Base-by-base conservation (phyloP, 148 eudicot species). In the Cornus suecica region DNA sequence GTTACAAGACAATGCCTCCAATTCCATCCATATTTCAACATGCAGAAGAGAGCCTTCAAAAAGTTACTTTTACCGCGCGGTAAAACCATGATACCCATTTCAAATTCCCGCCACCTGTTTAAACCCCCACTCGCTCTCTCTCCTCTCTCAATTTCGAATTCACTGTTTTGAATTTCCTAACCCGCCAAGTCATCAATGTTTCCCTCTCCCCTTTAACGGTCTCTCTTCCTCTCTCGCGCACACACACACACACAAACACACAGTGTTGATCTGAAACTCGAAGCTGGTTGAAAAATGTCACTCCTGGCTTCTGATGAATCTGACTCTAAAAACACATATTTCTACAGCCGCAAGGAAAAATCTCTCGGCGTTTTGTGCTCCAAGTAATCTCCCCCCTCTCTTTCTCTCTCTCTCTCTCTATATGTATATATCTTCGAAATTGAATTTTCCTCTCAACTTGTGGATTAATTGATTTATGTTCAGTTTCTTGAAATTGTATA, bases 311-410 rank as follows among this genome's bases (percentile, higher is more conserved):
- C 70, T 48, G 25, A 22, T 48, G 81, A 77, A 28, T 67, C 73
- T 7, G 75, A 74, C 23, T 0, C 69, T 18, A 70, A 75, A 65
- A 68, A 79, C 54, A 58, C 79, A 4, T 65, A 3, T 10, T 70
- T 34, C n/a, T 92, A 92, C 76, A 85, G 90, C 76, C 83, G 98
- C 27, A 92, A 92, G 73, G 90, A 90, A 68, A 94, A 92, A 70
- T 92, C 98, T 48, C 85, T 94, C 68, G 92, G 90, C 61, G 82
- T 92, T 45, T 70, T 92, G 23, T 94, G 96, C 80, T 83, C 98
- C 78, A 92, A 94, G 98, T 94, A 83, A 22, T 29, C 4, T 60
- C 60, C 34, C 68, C 60, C 34, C 68, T 65, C 71, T 80, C 62
- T 71, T 62, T 14, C 48, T 68, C 34, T 45, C 30, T 65, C 1